Percentiles rank a stretch among this genome's conserved stretches.
phyloP scores from a whole-genome alignment of 2,329 filamentous ascomycete genomes.

The Leptographium procerum region DNA sequence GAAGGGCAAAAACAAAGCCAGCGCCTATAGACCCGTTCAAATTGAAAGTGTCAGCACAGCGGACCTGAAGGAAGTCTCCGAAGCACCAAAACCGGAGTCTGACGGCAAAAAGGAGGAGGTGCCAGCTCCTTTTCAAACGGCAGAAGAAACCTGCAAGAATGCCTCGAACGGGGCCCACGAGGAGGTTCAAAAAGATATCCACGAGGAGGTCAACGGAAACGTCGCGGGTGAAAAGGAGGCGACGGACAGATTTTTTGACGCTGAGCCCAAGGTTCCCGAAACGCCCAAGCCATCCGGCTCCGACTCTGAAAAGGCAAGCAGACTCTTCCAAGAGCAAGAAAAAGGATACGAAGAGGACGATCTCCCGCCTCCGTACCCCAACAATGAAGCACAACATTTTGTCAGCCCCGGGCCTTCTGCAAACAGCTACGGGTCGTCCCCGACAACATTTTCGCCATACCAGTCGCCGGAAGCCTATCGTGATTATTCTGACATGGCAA shows the following conservation, averaged over 20 bases:
- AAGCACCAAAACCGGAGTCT: not conserved
- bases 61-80: not conserved
- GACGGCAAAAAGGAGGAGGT: not conserved
- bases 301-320: not conserved
- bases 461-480: not conserved
- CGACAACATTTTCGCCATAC: not conserved
- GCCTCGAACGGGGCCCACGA: not conserved
- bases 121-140: too few relatives aligned
- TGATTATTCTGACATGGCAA: not conserved
- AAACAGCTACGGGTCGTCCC: not conserved
- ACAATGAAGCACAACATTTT: not conserved
- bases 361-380: not conserved
- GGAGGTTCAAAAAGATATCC: not conserved
- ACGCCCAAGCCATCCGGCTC: not conserved
- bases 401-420: not conserved
- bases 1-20: not conserved
- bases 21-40: not conserved
- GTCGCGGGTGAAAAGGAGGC: not conserved
- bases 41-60: not conserved
- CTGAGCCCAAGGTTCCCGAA: not conserved
- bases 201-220: not conserved
- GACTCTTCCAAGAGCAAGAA: not conserved
- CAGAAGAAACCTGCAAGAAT: not conserved
- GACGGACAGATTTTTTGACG: not conserved
- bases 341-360: not conserved